phyloP scores from a whole-genome alignment of 805 yeast species.

The Teunomyces gatunensis region DNA sequence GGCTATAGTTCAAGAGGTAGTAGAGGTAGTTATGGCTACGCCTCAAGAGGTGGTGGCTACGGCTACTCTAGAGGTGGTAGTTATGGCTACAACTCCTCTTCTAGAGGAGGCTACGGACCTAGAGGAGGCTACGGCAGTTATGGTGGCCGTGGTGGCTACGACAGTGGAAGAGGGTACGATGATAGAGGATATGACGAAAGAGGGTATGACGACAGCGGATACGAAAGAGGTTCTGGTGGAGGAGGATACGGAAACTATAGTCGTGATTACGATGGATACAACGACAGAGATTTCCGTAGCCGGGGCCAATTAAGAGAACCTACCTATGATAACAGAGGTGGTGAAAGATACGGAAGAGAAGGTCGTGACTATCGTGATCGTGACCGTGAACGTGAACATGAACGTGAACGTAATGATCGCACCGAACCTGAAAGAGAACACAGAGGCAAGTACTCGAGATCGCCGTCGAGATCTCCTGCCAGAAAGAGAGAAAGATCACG shows the following conservation, averaged over 20 bases:
- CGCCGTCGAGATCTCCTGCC: conserved; percentile 28
- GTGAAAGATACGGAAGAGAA: conserved; percentile 11
- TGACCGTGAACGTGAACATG: not conserved
- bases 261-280: conserved; percentile 13
- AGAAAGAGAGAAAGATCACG: conserved; percentile 16
- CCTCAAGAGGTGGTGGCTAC: conserved; percentile 27
- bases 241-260: conserved; percentile 14
- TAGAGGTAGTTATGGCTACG: conserved; percentile 16
- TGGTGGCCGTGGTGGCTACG: conserved; percentile 19
- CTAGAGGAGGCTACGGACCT: conserved; percentile 5
- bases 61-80: conserved; percentile 24
- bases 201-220: conserved; percentile 13
- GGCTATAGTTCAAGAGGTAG: conserved; percentile 16
- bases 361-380: conserved; percentile 6
- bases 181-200: conserved; percentile 9
- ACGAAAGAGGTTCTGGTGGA: conserved; percentile 13
- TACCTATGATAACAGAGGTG: conserved; percentile 14
- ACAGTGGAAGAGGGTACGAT: conserved; percentile 14
- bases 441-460: conserved; percentile 36
- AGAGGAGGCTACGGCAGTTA: conserved; percentile 15
- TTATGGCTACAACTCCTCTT: conserved; percentile 17
- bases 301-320: conserved; percentile 18
- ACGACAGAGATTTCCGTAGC: conserved; percentile 11
- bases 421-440: conserved; percentile 7
- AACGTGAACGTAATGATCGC: conserved; percentile 7